These are phyloP conservation scores for Calonectria montana DNA, from an alignment of 2,329 filamentous ascomycete genomes.

Conservation along the genomic window DNA sequence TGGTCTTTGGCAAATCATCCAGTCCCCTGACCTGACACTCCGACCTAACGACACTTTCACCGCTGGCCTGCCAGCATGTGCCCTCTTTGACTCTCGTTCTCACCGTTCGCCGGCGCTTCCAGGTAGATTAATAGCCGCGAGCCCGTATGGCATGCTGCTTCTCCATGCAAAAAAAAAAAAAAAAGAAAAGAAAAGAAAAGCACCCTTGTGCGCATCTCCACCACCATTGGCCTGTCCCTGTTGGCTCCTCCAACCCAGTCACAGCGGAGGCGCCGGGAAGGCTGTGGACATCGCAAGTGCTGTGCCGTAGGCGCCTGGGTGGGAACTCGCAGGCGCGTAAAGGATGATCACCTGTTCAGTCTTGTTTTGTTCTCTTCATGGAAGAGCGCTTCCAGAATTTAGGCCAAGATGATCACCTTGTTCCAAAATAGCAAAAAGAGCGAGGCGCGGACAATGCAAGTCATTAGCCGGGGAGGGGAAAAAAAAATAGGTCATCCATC, in stretches of 20 bases:
- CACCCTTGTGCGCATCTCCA: not conserved
- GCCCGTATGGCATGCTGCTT: slow-evolving; percentile 1
- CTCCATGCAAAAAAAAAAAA: not conserved
- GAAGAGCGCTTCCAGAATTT: not conserved
- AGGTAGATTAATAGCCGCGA: slow-evolving; percentile 29
- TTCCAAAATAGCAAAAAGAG: not conserved
- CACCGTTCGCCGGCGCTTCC: slow-evolving; percentile 26
- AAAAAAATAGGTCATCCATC: not conserved
- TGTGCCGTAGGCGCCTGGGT: not conserved
- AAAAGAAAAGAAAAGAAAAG: too few relatives aligned
- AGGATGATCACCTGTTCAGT: not conserved
- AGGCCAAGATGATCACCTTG: not conserved
- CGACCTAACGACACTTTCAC: not conserved
- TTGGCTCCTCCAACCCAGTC: not conserved
- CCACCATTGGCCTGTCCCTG: not conserved
- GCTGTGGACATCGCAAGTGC: not conserved
- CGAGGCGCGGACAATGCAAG: not conserved
- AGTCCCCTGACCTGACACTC: not conserved
- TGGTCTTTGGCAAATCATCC: not conserved
- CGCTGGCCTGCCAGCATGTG: not conserved
- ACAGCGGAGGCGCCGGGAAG: not conserved
- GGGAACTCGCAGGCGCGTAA: slow-evolving; percentile 1
- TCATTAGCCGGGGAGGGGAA: not conserved
- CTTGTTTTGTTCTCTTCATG: not conserved
- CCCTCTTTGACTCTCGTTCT: not conserved